Conservation (phyloP, 164 flowering plant species). For the Piper betle region DNA sequence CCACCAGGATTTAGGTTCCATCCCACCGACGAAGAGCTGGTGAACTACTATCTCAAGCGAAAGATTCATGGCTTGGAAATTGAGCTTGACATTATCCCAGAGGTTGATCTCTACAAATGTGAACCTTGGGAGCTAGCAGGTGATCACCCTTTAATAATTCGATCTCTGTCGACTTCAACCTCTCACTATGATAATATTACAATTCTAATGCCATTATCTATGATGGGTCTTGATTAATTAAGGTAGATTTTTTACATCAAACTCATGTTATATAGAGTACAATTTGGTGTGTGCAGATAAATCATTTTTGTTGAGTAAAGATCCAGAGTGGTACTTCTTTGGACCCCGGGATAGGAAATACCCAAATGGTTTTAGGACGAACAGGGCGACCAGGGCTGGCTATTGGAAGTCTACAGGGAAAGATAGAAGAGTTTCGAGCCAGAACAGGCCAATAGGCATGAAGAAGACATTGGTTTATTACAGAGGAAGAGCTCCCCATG, state of each 20-base stretch:
- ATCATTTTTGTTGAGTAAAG: constrained; percentile 79
- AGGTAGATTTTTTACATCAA: too few species aligned
- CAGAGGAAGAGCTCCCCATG: constrained; percentile 75
- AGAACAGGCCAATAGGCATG: constrained; percentile 67
- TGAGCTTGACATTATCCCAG: constrained; percentile 65
- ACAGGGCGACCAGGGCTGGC: constrained; percentile 77
- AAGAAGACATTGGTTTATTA: constrained; percentile 76
- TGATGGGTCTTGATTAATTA: background rate
- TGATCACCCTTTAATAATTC: background rate
- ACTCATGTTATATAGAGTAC: background rate
- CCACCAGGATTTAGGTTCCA: constrained; percentile 95
- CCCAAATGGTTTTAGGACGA: constrained; percentile 83
- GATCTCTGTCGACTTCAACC: background rate
- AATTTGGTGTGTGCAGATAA: constrained; percentile 29
- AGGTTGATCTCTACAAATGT: constrained; percentile 36
- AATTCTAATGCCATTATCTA: background rate
- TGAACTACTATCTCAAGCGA: constrained; percentile 24
- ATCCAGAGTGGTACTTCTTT: constrained; percentile 92
- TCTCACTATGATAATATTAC: background rate
- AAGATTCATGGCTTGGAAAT: constrained; percentile 50
- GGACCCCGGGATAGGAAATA: constrained; percentile 83
- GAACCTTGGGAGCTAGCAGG: constrained; percentile 94
- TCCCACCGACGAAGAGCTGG: constrained; percentile 90
- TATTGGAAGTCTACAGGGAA: constrained; percentile 94
- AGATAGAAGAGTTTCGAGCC: constrained; percentile 55